Conservation (phyloP, 1,284 basidiomycete genomes). For the Malassezia vespertilionis region DNA sequence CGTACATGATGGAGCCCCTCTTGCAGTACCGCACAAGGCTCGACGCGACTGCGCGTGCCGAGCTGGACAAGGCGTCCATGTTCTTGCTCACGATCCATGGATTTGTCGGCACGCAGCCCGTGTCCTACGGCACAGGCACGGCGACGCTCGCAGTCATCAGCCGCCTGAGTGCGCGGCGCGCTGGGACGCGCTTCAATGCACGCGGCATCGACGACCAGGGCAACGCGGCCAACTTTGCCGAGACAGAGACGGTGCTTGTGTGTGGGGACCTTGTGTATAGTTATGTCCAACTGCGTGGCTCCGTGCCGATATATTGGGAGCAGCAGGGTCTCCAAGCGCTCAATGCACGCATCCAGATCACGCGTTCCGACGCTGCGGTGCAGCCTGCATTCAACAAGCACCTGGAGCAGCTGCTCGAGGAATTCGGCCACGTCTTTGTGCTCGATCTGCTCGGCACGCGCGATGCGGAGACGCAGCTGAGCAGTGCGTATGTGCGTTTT, state of each 20-base stretch:
- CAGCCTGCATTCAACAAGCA: constrained; percentile 93
- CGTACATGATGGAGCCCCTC: constrained; percentile 66
- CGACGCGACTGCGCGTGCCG: constrained; percentile 58
- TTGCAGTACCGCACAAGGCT: constrained; percentile 68
- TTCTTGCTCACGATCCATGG: constrained; percentile 80
- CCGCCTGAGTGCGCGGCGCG: constrained; percentile 82
- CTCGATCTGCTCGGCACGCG: constrained; percentile 44
- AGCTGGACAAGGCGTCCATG: constrained; percentile 54
- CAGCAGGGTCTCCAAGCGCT: constrained; percentile 67
- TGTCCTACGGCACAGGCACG: not conserved
- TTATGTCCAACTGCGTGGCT: constrained; percentile 84
- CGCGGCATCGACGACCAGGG: constrained; percentile 96
- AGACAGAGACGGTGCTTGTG: constrained; percentile 84
- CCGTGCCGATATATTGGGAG: constrained; percentile 79
- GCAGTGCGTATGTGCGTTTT: constrained; percentile 58
- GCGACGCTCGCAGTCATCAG: constrained; percentile 66
- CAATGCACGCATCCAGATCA: constrained; percentile 37
- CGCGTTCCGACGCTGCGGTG: constrained; percentile 76
- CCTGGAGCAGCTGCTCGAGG: constrained; percentile 60
- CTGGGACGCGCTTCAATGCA: constrained; percentile 93
- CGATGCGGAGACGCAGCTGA: constrained; percentile 78
- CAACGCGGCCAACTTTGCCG: constrained; percentile 92
- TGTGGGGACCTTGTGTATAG: constrained; percentile 73
- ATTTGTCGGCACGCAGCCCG: constrained; percentile 55
- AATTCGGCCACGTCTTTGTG: constrained; percentile 35